Evolutionary conservation across 2,329 filamentous ascomycete species (phyloP), one percentile per base, ranked within the genome.

Genomic region (Trichoderma sp.): DNA sequence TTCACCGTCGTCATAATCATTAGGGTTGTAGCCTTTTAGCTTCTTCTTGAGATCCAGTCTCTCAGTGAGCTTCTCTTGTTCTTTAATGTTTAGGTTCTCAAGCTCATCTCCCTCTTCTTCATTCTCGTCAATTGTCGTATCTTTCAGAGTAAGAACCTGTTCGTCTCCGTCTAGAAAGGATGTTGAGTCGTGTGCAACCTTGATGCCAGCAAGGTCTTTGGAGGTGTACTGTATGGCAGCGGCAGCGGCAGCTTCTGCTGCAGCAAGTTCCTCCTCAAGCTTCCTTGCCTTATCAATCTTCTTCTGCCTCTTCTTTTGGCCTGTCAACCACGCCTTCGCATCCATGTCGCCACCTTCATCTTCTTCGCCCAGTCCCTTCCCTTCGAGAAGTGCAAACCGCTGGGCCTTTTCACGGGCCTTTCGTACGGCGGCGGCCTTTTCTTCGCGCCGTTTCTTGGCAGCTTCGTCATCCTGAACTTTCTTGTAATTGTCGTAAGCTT

Each of bases 101-200:
- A 99, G 86, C 82, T 98, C 94, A 80, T 98, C 96, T 3, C 93
- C 95, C 72, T 94, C 92, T 32, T 94, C 94, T 72, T 95, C 93
- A 36, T 93, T 91, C 72, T 93, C 90, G 63, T 94, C 89, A 70
- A 99, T 93, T 1, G 93, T 93, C 1, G 92, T 89, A 82, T 99
- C 96, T 79, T 97, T 98, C n/a, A 99, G 87, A 0, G 95, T 98
- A 68, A 99, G 85, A 36, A 99, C 90, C 79, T 98, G 94, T 72
- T 97, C 95, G 72, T 93, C 91, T 21, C 89, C 92, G 67, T 94
- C 93, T 28, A 93, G 90, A 74, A 99, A 95, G 26, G 93, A 89
- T 5, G 89, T 89, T 72, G 95, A 82, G 79, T 97, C 94, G 80
- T 99, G 96, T 5, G 91, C 95, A 67, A 99, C 95, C 80, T 93